Evolutionary conservation across 495 filamentous ascomycete species (phyloP).

Genomic region (Penicilliopsis zonata): DNA sequence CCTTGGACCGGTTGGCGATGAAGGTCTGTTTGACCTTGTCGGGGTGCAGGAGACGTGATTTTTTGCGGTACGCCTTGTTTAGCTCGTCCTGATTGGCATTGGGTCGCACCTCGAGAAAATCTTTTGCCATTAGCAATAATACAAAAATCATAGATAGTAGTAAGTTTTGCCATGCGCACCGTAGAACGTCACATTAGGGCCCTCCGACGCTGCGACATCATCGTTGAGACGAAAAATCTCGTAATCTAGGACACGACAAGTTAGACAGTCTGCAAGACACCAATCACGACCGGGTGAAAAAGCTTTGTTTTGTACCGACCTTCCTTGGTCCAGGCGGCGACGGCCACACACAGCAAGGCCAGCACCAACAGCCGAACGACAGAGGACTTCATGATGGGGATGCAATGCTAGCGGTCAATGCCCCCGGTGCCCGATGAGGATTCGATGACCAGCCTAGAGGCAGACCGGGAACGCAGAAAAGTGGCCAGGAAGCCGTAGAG

Average conservation of each 20-base stretch:
- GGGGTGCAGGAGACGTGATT: constrained; percentile 69
- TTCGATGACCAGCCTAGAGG: not conserved
- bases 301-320: too few relatives aligned
- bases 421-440: constrained; percentile 8
- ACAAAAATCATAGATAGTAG: not conserved
- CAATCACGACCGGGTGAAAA: too few relatives aligned
- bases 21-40: constrained; percentile 89
- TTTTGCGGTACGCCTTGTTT: constrained; percentile 86
- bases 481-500: not conserved
- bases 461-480: constrained; percentile 3
- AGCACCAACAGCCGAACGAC: constrained; percentile 20
- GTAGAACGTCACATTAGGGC: constrained; percentile 81
- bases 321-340: constrained; percentile 74
- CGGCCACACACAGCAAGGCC: constrained; percentile 41
- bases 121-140: too few relatives aligned
- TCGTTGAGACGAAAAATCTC: constrained; percentile 94
- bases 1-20: constrained; percentile 56
- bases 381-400: constrained; percentile 23
- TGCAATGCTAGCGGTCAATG: constrained; percentile 24
- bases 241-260: constrained; percentile 63
- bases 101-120: constrained; percentile 67
- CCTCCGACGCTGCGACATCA: constrained; percentile 69
- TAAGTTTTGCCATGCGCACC: constrained; percentile 18
- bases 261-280: too few relatives aligned
- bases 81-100: constrained; percentile 77